Evolutionary conservation across 495 filamentous ascomycete genomes (phyloP).

Genomic region (Tetracladium setigerum): DNA sequence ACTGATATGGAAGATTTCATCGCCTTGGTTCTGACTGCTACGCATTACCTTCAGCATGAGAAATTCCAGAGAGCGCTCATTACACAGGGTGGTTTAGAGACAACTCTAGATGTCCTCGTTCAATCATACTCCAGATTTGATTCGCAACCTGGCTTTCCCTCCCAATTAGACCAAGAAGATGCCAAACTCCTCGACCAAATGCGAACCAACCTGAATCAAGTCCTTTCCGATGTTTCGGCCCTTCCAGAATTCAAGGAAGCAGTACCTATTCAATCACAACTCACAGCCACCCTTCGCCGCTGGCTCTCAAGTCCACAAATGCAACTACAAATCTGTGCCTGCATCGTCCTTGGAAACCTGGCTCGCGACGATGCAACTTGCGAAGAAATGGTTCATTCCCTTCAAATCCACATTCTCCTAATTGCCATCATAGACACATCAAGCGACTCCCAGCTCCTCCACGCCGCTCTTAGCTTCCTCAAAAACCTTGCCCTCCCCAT

Average conservation of each 20-base stretch:
- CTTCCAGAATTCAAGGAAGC: slow-evolving; percentile 43
- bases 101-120: slow-evolving; percentile 19
- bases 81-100: slow-evolving; percentile 19
- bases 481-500: slow-evolving; percentile 70
- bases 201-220: slow-evolving; percentile 45
- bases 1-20: slow-evolving; percentile 26
- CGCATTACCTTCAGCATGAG: slow-evolving; percentile 19
- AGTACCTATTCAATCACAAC: slow-evolving; percentile 39
- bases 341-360: slow-evolving; percentile 71
- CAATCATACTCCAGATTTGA: slow-evolving; percentile 27
- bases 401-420: slow-evolving; percentile 47
- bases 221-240: slow-evolving; percentile 57
- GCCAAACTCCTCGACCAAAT: slow-evolving; percentile 44
- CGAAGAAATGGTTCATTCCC: slow-evolving; percentile 43
- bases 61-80: slow-evolving; percentile 38
- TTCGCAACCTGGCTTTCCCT: slow-evolving; percentile 12
- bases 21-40: slow-evolving; percentile 23
- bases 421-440: slow-evolving; percentile 15
- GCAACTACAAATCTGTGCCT: slow-evolving; percentile 64
- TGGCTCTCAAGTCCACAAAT: slow-evolving; percentile 44
- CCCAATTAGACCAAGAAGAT: slow-evolving; percentile 34
- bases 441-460: slow-evolving; percentile 44
- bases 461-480: slow-evolving; percentile 63
- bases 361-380: slow-evolving; percentile 62
- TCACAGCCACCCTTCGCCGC: slow-evolving; percentile 44